Percentiles rank a stretch among this genome's conserved stretches.
Conservation (phyloP, 2,329 filamentous ascomycete species). For the Fonsecaea pedrosoi region DNA sequence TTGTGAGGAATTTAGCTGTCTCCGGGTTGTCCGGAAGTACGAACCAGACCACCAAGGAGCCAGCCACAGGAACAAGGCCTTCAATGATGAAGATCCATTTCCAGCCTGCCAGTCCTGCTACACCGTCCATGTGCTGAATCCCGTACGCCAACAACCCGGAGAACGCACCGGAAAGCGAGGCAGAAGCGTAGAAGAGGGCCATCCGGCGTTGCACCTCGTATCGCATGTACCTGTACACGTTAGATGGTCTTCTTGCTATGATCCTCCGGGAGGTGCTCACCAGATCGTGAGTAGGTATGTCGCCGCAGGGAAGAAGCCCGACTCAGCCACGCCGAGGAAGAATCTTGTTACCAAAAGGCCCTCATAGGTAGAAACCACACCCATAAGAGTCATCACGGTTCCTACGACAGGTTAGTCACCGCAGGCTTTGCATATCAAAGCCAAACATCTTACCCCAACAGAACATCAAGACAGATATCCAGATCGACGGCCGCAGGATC, state of each 20-base stretch:
- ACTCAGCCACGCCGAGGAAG: slow-evolving; percentile 53
- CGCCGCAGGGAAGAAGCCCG: slow-evolving; percentile 62
- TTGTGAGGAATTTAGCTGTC: slow-evolving; percentile 72
- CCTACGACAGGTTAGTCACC: slow-evolving; percentile 35
- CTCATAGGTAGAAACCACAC: slow-evolving; percentile 49
- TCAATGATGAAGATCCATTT: slow-evolving; percentile 65
- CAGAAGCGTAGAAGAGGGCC: slow-evolving; percentile 43
- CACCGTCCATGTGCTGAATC: slow-evolving; percentile 56
- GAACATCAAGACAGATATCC: slow-evolving; percentile 33
- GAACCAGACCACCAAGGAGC: slow-evolving; percentile 59
- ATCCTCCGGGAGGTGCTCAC: neutral
- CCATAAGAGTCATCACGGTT: slow-evolving; percentile 56
- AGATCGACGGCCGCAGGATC: slow-evolving; percentile 34
- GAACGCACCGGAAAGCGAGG: slow-evolving; percentile 51
- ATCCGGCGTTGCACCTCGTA: slow-evolving; percentile 44
- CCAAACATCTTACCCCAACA: slow-evolving; percentile 38
- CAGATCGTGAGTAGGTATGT: slow-evolving; percentile 50
- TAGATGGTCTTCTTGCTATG: neutral
- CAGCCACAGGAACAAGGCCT: slow-evolving; percentile 57
- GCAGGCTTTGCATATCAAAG: neutral
- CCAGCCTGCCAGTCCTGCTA: slow-evolving; percentile 56
- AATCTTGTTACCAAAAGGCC: slow-evolving; percentile 55
- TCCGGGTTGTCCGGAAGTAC: slow-evolving; percentile 77
- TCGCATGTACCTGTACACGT: slow-evolving; percentile 46
- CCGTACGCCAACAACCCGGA: slow-evolving; percentile 58